A percentile compares a stretch with the other conserved stretches of the same genome.
These are phyloP conservation scores for Botrytis elliptica DNA, from an alignment of 2,329 filamentous ascomycete genomes.

Conservation along the genomic window DNA sequence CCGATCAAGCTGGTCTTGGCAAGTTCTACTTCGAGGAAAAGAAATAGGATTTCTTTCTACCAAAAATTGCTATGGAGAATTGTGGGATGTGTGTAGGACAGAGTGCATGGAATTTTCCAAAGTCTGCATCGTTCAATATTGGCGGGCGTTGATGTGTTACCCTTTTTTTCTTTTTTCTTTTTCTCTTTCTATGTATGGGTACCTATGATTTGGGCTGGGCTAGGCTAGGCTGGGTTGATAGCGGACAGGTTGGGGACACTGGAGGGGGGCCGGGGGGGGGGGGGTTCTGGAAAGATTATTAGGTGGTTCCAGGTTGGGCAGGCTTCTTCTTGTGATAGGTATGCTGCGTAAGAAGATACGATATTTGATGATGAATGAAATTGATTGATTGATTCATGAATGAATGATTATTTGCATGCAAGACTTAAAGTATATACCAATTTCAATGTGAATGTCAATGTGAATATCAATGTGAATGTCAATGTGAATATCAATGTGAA, in stretches of 20 bases:
- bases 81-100: not conserved
- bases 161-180: not conserved
- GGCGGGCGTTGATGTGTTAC: not conserved
- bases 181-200: not conserved
- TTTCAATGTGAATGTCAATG: too few species aligned
- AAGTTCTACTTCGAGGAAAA: conserved; percentile 61
- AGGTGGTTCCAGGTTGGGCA: not conserved
- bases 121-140: not conserved
- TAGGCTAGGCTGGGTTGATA: not conserved
- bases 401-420: not conserved
- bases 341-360: not conserved
- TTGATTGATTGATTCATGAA: not conserved
- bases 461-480: too few species aligned
- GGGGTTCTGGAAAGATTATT: not conserved
- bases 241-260: not conserved
- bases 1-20: conserved; percentile 50
- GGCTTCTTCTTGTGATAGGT: not conserved
- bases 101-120: too few species aligned
- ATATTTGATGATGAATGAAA: not conserved
- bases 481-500: too few species aligned
- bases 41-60: conserved; percentile 27
- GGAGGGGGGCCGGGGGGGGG: not conserved
- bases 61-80: not conserved
- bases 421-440: not conserved
- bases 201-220: not conserved